These are phyloP conservation scores for Teunomyces aglyptinius DNA, from an alignment of 805 yeast species.

Conservation along the genomic window DNA sequence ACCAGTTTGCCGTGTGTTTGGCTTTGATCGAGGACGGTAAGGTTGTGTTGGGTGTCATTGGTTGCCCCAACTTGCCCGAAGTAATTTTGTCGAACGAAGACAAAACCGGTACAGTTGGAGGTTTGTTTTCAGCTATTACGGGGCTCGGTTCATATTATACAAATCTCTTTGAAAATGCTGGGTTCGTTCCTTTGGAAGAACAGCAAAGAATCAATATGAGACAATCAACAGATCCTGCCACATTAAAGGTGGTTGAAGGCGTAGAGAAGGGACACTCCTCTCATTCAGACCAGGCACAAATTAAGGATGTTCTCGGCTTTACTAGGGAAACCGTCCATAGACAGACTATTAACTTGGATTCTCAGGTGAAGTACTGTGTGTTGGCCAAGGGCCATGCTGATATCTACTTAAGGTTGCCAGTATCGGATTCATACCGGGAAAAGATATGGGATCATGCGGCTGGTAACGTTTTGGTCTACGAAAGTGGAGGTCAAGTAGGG, in stretches of 20 bases:
- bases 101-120: slow-evolving; percentile 52
- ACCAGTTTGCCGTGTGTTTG: slow-evolving; percentile 94
- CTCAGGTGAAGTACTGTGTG: slow-evolving; percentile 94
- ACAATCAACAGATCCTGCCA: slow-evolving; percentile 41
- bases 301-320: slow-evolving; percentile 57
- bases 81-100: slow-evolving; percentile 37
- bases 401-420: slow-evolving; percentile 85
- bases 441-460: slow-evolving; percentile 99
- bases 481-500: slow-evolving; percentile 89
- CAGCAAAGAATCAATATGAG: slow-evolving; percentile 52
- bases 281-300: slow-evolving; percentile 76
- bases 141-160: slow-evolving; percentile 66
- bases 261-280: slow-evolving; percentile 95
- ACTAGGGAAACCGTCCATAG: slow-evolving; percentile 51
- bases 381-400: slow-evolving; percentile 91
- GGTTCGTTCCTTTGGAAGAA: slow-evolving; percentile 32
- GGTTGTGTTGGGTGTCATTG: slow-evolving; percentile 88
- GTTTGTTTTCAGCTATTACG: slow-evolving; percentile 66
- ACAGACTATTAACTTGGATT: slow-evolving; percentile 77
- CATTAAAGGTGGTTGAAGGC: slow-evolving; percentile 79
- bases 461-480: slow-evolving; percentile 80
- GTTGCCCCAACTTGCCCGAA: slow-evolving; percentile 87
- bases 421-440: slow-evolving; percentile 72
- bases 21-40: slow-evolving; percentile 84
- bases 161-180: slow-evolving; percentile 32